Base-by-base conservation (phyloP, 169 alveolate species). In the Cryptosporidium muris region DNA sequence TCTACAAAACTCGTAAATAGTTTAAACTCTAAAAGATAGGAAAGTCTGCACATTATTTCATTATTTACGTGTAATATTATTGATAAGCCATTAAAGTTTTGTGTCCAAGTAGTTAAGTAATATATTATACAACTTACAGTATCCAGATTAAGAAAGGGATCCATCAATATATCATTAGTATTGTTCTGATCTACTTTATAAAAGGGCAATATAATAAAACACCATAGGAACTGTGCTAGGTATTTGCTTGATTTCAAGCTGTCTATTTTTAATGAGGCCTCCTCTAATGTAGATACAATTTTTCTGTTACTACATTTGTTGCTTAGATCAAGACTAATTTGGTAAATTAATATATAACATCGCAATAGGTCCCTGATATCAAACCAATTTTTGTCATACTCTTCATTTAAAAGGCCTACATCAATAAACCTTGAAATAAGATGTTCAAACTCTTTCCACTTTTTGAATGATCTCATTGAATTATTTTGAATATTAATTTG, bases 71-170 rank as follows among this genome's bases (percentile, higher is more conserved):
- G 40, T 3, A 16, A 7, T 42, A 74, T 58, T 58, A 47, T 48
- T 54, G 60, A 8, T 40, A 25, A 38, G 37, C 8, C 34, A 54
- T 37, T 45, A 3, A 74, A 60, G 54, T 68, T 56, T 9, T 74
- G 43, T 34, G 74, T 53, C 85, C 85, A 74, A 58, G 60, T 74
- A 38, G 45, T 58, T 58, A 74, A 62, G 51, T 74, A 74, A 42
- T 56, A 74, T 4, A 74, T 25, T 40, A 74, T n/a, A 2, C 43
- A 64, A 8, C 74, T 56, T 7, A 58, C n/a, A 6, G n/a, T 16
- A 4, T 60, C 38, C 2, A 48, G 51, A 25, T 4, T 42, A 74
- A 36, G n/a, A 54, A 7, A 58, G n/a, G 60, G 40, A 6, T 14
- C 2, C 6, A 12, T 42, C 4, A 58, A 8, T 2, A 66, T 53